Base-by-base conservation (phyloP, 2,329 filamentous ascomycete genomes). In the Thelonectria olida region DNA sequence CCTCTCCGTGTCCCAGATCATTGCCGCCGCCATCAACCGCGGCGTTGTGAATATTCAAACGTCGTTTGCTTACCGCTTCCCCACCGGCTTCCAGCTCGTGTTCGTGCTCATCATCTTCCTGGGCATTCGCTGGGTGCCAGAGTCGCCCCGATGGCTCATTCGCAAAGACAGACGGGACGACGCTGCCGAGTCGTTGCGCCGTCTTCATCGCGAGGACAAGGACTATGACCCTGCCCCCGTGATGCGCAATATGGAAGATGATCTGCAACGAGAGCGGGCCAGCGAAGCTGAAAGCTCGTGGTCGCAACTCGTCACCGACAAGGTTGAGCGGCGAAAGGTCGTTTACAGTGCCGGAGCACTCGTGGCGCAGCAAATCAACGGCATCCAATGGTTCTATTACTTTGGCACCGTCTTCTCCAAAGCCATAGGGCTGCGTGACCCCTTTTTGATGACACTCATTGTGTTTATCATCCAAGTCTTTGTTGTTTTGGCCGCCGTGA, bases 331-430 rank as follows among this genome's bases (percentile, higher is more conserved):
- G 15, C 76, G 80, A 27, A 84, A 84, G 67, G 70, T 82, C 12
- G 70, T 83, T 20, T 82, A 77, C 67, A 75, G 76, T 15, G 76
- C 75, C 7, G 81, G 81, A 10, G 80, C 79, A 20, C 71, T 83
- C 59, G 73, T 80, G 38, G 78, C 80, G 2, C 81, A 83, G 65
- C 81, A 84, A 71, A 80, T 84, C 71, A 80, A 80, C 72, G 80
- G 81, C 19, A 82, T 83, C 53, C 78, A 80, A 48, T 83, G 77
- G 72, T 81, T 80, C 65, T 81, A 81, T 68, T 76, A 75, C 50
- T 81, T 78, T 28, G 79, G 79, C 2, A 77, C 77, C 1, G 75
- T 82, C 27, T 82, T 82, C 61, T 73, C 76, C 20, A 70, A 82
- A 64, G 72, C 75, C 2, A 81, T 82, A 48, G 79, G 80, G 0